Conservation (phyloP, 495 filamentous ascomycete genomes). For the Aspergillus biplanus region DNA sequence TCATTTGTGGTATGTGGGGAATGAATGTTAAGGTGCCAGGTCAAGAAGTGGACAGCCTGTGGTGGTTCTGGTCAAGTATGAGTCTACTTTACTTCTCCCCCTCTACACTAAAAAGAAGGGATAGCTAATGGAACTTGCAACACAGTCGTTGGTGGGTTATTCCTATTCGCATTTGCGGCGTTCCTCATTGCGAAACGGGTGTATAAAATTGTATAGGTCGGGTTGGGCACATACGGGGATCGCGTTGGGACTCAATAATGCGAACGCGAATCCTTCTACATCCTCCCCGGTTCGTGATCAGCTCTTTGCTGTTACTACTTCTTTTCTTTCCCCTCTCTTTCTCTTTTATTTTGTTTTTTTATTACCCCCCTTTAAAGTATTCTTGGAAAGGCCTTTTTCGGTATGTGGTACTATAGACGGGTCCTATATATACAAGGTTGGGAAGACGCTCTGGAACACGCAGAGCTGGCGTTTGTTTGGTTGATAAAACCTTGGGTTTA, state of each 20-base stretch:
- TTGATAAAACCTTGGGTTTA: background rate
- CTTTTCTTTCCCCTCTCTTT: constrained; percentile 4
- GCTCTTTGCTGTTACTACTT: background rate
- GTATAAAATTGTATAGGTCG: constrained; percentile 63
- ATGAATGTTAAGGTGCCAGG: constrained; percentile 98
- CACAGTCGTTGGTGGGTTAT: constrained; percentile 71
- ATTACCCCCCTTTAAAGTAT: background rate
- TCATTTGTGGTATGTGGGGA: constrained; percentile 97
- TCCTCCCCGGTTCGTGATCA: background rate
- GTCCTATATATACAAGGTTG: background rate
- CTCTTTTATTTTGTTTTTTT: background rate
- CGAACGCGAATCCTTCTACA: background rate
- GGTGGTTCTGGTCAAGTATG: constrained; percentile 68
- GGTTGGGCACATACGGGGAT: background rate
- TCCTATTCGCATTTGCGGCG: constrained; percentile 77
- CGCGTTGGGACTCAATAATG: background rate
- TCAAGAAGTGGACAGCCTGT: constrained; percentile 67
- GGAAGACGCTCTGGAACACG: background rate
- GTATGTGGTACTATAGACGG: background rate
- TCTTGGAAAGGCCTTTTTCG: background rate
- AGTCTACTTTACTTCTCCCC: constrained; percentile 7
- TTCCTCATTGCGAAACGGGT: constrained; percentile 83
- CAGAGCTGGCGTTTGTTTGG: constrained; percentile 2
- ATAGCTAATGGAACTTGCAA: constrained; percentile 7
- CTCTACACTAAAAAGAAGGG: background rate